phyloP scores from a whole-genome alignment of 148 eudicot genomes.

The Bassia scoparia region DNA sequence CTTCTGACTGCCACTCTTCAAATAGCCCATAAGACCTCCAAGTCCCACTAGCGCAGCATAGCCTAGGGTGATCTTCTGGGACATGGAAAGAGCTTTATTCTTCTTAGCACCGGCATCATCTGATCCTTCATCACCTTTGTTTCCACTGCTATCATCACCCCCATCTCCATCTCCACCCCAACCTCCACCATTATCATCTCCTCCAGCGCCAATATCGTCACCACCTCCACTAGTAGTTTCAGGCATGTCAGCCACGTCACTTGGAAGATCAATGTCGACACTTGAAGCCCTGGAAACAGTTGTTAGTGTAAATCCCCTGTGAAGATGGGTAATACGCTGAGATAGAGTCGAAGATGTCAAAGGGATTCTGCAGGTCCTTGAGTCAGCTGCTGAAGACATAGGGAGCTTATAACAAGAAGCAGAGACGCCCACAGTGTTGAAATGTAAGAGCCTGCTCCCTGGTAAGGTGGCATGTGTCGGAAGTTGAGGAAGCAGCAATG shows the following conservation, averaged over 20 bases:
- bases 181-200: constrained; percentile 27
- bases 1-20: constrained; percentile 77
- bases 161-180: constrained; percentile 49
- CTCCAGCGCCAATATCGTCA: constrained; percentile 24
- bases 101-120: constrained; percentile 39
- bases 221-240: constrained; percentile 51
- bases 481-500: constrained; percentile 36
- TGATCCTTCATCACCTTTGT: constrained; percentile 33
- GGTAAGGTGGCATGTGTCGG: constrained; percentile 25
- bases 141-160: constrained; percentile 28
- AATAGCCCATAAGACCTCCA: constrained; percentile 77
- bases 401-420: constrained; percentile 20
- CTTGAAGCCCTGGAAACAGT: constrained; percentile 33
- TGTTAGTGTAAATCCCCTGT: constrained; percentile 19
- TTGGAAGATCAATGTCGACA: constrained; percentile 25
- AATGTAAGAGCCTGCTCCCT: constrained; percentile 6
- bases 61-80: constrained; percentile 80
- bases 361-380: constrained; percentile 11
- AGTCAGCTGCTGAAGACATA: constrained; percentile 15
- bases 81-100: constrained; percentile 60
- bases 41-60: constrained; percentile 77
- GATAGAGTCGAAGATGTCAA: constrained; percentile 6
- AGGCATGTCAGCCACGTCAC: too few species aligned
- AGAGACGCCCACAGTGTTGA: constrained; percentile 12
- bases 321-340: constrained; percentile 7